Evolutionary conservation across 768 basidiomycete species (phyloP).

Genomic region (Phaffia tasmanica): DNA sequence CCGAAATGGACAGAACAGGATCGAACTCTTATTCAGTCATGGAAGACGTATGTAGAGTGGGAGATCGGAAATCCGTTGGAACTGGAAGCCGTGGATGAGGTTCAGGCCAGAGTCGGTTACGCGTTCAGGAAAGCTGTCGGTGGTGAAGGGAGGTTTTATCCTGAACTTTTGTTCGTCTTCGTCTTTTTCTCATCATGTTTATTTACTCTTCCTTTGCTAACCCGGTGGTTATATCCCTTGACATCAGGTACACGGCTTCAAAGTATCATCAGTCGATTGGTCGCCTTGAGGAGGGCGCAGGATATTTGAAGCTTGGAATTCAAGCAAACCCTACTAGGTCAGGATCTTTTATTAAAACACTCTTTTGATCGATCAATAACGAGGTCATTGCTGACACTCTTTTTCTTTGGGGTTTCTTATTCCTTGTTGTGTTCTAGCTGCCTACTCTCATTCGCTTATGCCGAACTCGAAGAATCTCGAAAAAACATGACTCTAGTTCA

Average conservation of each 20-base stretch:
- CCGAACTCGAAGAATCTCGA: constrained; percentile 57
- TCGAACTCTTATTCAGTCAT: constrained; percentile 62
- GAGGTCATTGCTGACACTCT: neutral
- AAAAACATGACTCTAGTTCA: constrained; percentile 61
- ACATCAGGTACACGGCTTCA: constrained; percentile 75
- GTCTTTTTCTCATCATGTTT: neutral
- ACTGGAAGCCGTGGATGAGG: constrained; percentile 61
- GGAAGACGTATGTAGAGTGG: constrained; percentile 90
- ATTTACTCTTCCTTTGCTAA: neutral
- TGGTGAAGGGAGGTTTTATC: constrained; percentile 90
- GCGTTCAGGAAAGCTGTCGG: constrained; percentile 82
- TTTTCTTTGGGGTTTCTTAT: neutral
- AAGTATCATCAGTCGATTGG: constrained; percentile 64
- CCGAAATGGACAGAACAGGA: constrained; percentile 66
- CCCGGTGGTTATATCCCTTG: neutral
- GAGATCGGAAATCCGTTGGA: constrained; percentile 90
- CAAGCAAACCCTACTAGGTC: constrained; percentile 77
- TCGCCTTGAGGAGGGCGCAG: constrained; percentile 67
- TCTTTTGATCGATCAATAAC: neutral
- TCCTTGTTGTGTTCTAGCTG: constrained; percentile 47
- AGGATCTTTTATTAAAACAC: constrained; percentile 23
- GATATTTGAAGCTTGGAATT: constrained; percentile 70
- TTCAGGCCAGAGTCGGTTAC: constrained; percentile 61
- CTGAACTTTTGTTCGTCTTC: constrained; percentile 64
- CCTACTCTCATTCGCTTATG: constrained; percentile 78